These are phyloP conservation scores for Gracilaria vermiculophylla DNA, from an alignment of 23 red algal species.

Conservation along the genomic window DNA sequence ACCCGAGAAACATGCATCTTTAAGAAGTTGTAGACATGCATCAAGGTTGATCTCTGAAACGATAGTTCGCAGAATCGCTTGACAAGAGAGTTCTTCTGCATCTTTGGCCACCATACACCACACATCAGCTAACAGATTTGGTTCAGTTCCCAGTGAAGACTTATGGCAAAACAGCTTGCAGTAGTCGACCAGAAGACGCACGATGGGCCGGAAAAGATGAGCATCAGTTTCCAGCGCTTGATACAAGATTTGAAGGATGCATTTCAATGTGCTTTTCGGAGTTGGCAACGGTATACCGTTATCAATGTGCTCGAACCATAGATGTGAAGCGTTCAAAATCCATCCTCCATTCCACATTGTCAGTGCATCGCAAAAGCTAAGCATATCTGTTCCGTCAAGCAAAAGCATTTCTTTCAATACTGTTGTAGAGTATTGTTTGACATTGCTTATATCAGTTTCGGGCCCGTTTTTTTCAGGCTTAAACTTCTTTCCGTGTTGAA, in stretches of 20 bases:
- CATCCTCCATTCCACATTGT: not conserved
- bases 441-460: not conserved
- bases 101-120: not conserved
- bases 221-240: not conserved
- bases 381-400: not conserved
- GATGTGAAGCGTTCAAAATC: not conserved
- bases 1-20: not conserved
- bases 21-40: not conserved
- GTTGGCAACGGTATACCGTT: not conserved
- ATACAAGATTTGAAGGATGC: not conserved
- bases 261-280: not conserved
- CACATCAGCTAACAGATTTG: not conserved
- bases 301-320: not conserved
- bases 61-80: not conserved
- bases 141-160: not conserved
- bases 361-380: not conserved
- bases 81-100: not conserved
- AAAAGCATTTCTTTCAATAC: not conserved
- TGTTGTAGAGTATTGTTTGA: not conserved
- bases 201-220: not conserved
- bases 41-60: not conserved
- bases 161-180: not conserved
- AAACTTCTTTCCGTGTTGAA: not conserved
- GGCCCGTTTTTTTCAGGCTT: not conserved
- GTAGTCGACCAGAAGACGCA: not conserved